phyloP scores from a whole-genome alignment of 2,329 filamentous ascomycete species.

The Sporothrix protearum region DNA sequence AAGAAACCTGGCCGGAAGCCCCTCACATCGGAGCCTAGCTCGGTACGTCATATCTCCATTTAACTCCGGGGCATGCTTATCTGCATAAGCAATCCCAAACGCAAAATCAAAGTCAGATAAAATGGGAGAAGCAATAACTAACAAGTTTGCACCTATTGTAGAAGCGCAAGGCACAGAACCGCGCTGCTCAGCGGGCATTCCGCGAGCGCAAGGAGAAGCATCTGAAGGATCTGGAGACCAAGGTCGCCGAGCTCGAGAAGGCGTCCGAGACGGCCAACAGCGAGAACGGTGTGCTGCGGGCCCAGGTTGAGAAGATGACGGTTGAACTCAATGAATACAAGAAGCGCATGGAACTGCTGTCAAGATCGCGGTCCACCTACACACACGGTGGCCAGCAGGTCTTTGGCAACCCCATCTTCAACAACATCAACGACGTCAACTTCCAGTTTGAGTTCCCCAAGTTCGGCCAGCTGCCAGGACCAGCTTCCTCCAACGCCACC shows the following conservation, averaged over 20 bases:
- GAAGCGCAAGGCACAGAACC: slow-evolving; percentile 95
- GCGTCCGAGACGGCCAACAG: slow-evolving; percentile 76
- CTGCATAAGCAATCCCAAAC: not conserved
- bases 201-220: slow-evolving; percentile 93
- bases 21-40: slow-evolving; percentile 89
- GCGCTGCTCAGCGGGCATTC: slow-evolving; percentile 88
- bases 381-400: slow-evolving; percentile 40
- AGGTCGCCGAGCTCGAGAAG: slow-evolving; percentile 74
- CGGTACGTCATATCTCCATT: slow-evolving; percentile 60
- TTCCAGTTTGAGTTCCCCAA: slow-evolving; percentile 97
- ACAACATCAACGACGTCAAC: slow-evolving; percentile 67
- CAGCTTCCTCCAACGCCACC: slow-evolving; percentile 33
- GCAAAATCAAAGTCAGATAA: not conserved
- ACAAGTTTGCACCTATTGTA: slow-evolving; percentile 38
- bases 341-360: slow-evolving; percentile 68
- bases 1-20: slow-evolving; percentile 98
- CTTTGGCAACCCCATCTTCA: slow-evolving; percentile 49
- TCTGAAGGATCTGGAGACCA: slow-evolving; percentile 76
- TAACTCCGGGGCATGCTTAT: slow-evolving; percentile 16
- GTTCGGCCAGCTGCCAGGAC: slow-evolving; percentile 70
- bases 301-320: slow-evolving; percentile 85
- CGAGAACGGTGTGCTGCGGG: slow-evolving; percentile 78
- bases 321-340: slow-evolving; percentile 85
- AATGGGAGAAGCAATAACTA: not conserved
- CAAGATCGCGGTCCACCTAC: slow-evolving; percentile 32